Percentiles rank a stretch among this genome's conserved stretches.
phyloP scores from a whole-genome alignment of 2,329 filamentous ascomycete genomes.

The Colletotrichum tabaci region DNA sequence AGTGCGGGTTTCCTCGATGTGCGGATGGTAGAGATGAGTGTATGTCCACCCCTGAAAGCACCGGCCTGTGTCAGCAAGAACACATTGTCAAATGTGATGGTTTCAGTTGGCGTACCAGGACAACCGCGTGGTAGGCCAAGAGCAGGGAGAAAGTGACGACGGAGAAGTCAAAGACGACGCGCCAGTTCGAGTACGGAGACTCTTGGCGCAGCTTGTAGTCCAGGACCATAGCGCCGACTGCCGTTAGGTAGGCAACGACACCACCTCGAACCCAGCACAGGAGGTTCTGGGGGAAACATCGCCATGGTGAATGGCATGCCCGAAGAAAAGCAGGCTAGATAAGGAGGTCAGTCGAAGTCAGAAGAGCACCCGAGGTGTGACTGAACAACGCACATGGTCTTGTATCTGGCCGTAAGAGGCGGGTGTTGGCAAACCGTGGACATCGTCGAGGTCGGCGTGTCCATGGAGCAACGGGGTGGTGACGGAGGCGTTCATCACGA shows the following conservation, averaged over 20 bases:
- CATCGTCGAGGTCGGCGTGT: constrained; percentile 13
- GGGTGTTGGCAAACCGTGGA: constrained; percentile 37
- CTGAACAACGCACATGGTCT: constrained; percentile 50
- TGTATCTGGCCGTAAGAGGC: constrained; percentile 41
- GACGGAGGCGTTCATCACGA: constrained; percentile 36
- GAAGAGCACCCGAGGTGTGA: not conserved
- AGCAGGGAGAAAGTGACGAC: constrained; percentile 59
- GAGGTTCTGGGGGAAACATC: constrained; percentile 60
- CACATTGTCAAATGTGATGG: not conserved
- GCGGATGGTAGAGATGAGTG: constrained; percentile 65
- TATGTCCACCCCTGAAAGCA: constrained; percentile 64
- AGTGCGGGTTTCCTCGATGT: constrained; percentile 54
- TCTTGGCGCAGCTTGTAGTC: constrained; percentile 62
- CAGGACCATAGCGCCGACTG: constrained; percentile 57
- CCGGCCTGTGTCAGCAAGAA: not conserved
- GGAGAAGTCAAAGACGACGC: constrained; percentile 65
- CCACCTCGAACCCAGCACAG: constrained; percentile 61
- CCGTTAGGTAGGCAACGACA: constrained; percentile 60
- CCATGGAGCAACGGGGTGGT: constrained; percentile 44
- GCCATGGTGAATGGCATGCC: constrained; percentile 67
- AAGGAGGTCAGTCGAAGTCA: constrained; percentile 34
- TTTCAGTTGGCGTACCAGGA: constrained; percentile 58
- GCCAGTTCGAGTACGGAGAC: constrained; percentile 57
- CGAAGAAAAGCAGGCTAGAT: constrained; percentile 65
- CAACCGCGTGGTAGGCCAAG: constrained; percentile 62